Percentiles rank a stretch among this genome's conserved stretches.
phyloP scores from a whole-genome alignment of 192 early-diverging fungal genomes.

The Dimargaris cristalligena region DNA sequence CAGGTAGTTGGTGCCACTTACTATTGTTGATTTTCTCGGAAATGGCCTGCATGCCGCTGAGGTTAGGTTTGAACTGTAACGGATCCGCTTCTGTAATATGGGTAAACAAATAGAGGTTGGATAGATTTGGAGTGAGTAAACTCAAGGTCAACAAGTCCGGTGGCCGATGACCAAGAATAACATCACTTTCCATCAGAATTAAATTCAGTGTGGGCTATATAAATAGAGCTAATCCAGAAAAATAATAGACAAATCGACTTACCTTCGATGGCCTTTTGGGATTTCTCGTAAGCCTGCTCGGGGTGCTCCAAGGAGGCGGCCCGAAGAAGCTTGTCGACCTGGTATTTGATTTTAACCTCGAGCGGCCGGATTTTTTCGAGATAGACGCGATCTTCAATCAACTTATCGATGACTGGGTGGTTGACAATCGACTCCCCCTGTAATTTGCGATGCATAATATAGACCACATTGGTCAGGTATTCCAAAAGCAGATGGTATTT shows the following conservation, averaged over 20 bases:
- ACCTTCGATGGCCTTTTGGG: constrained; percentile 13
- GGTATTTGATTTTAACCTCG: constrained; percentile 88
- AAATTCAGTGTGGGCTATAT: constrained; percentile 1
- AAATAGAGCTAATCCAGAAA: neutral
- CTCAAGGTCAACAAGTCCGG: constrained; percentile 14
- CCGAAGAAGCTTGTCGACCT: constrained; percentile 85
- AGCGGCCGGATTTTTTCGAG: constrained; percentile 87
- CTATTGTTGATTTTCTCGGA: constrained; percentile 1
- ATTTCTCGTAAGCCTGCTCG: constrained; percentile 12
- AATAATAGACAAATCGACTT: neutral
- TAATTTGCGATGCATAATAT: constrained; percentile 61
- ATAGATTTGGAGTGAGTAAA: constrained; percentile 15
- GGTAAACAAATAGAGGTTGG: constrained; percentile 12
- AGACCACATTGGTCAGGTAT: constrained; percentile 69
- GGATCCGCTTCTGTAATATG: constrained; percentile 48
- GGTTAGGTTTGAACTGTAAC: constrained; percentile 85
- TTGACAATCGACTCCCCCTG: constrained; percentile 42
- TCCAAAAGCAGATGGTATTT: constrained; percentile 74
- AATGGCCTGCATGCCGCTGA: constrained; percentile 32
- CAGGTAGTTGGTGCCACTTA: neutral
- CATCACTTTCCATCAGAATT: neutral
- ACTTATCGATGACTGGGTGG: constrained; percentile 40
- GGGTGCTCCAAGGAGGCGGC: constrained; percentile 33
- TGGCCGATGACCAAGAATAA: constrained; percentile 5
- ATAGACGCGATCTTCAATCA: constrained; percentile 70